Percentiles rank a stretch among this genome's conserved stretches.
Evolutionary conservation across 116 monocot genomes (phyloP).

Genomic region (Iris pallida): DNA sequence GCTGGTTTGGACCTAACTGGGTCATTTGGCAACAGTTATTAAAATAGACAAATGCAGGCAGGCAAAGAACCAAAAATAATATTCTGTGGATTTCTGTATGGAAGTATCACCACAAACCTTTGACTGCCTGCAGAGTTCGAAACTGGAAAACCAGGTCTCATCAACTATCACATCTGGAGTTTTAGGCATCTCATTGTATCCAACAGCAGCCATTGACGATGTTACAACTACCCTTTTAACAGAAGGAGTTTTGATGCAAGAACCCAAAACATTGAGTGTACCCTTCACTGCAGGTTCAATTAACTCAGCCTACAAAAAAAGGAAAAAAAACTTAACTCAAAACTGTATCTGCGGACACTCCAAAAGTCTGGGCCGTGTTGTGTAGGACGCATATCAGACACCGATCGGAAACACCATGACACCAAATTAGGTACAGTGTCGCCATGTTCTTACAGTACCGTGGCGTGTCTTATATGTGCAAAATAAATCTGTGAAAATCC

Average conservation of each 20-base stretch:
- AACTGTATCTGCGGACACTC: too few relatives aligned
- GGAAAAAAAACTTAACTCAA: background rate
- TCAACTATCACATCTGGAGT: slow-evolving; percentile 60
- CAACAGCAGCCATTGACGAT: slow-evolving; percentile 63
- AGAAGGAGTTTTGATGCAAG: slow-evolving; percentile 45
- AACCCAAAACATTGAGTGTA: slow-evolving; percentile 62
- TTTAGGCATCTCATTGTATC: slow-evolving; percentile 35
- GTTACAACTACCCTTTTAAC: slow-evolving; percentile 64
- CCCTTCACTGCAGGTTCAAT: slow-evolving; percentile 74
- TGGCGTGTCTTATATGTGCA: too few relatives aligned
- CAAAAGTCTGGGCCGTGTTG: too few relatives aligned
- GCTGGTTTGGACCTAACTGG: background rate
- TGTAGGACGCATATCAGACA: too few relatives aligned
- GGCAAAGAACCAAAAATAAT: too few relatives aligned
- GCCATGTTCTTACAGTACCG: too few relatives aligned
- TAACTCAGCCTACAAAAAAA: slow-evolving; percentile 45
- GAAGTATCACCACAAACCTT: slow-evolving; percentile 5
- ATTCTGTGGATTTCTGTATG: slow-evolving; percentile 8
- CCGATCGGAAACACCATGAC: too few relatives aligned
- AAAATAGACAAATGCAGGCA: background rate
- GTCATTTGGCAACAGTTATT: too few relatives aligned
- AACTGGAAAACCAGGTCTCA: slow-evolving; percentile 72
- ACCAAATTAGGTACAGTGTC: too few relatives aligned
- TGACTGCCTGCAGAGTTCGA: slow-evolving; percentile 28
- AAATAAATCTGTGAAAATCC: too few relatives aligned